Evolutionary conservation across 305 asterid species (phyloP).

Genomic region (Fraxinus platypoda): DNA sequence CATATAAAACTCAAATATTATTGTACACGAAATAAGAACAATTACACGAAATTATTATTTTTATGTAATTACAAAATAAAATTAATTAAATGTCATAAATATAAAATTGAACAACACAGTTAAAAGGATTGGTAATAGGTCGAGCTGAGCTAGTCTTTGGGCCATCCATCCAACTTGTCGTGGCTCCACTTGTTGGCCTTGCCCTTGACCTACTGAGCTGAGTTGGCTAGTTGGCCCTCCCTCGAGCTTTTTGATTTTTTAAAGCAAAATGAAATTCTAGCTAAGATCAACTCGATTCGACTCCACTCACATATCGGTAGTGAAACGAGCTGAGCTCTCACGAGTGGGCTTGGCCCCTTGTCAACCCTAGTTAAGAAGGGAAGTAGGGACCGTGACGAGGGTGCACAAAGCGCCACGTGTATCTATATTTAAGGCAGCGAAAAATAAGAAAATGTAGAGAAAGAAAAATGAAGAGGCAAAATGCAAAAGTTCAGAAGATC

Average conservation of each 20-base stretch:
- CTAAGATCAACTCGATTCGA: background rate
- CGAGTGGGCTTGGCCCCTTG: background rate
- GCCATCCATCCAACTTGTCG: no score
- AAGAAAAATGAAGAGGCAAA: background rate
- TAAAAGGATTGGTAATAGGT: background rate
- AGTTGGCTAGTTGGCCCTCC: no score
- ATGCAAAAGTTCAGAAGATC: slow-evolving; percentile 30
- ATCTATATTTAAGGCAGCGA: background rate
- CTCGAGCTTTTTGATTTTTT: no score
- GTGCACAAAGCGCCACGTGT: background rate
- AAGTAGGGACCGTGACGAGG: background rate
- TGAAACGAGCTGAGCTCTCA: background rate
- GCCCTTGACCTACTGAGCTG: no score
- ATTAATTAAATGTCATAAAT: background rate
- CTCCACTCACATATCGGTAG: background rate
- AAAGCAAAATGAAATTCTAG: no score
- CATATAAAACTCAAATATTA: no score
- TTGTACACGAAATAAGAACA: no score
- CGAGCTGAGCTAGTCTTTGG: no score
- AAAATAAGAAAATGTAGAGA: background rate
- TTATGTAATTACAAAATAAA: no score
- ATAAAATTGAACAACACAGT: no score
- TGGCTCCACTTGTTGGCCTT: no score
- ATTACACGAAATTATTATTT: no score
- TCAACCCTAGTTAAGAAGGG: background rate